Evolutionary conservation across 108 stramenopile species (phyloP).

Genomic region (Stephanodiscus triporus): DNA sequence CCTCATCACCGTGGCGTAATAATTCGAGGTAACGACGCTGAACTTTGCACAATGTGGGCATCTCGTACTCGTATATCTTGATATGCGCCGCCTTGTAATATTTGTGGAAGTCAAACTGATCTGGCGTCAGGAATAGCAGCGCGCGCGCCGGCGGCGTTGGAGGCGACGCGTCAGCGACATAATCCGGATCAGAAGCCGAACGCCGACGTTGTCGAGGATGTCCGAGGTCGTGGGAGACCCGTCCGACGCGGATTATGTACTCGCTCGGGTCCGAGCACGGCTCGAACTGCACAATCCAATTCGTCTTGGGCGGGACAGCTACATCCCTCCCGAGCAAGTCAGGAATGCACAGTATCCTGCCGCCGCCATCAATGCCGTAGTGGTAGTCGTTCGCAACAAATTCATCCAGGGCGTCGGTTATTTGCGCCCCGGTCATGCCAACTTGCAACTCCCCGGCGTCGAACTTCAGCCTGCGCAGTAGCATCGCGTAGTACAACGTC

Average conservation of each 20-base stretch:
- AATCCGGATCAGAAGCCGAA: background rate
- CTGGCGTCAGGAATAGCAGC: slow-evolving; percentile 38
- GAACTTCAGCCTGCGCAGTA: slow-evolving; percentile 34
- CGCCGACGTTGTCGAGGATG: background rate
- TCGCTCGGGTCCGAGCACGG: slow-evolving; percentile 34
- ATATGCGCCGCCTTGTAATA: slow-evolving; percentile 39
- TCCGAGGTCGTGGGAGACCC: slow-evolving; percentile 4
- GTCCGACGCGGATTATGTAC: slow-evolving; percentile 37
- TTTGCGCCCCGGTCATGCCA: slow-evolving; percentile 17
- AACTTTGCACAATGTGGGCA: slow-evolving; percentile 31
- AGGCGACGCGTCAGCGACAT: background rate
- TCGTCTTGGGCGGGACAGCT: slow-evolving; percentile 16
- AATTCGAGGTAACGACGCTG: slow-evolving; percentile 23
- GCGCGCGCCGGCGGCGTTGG: background rate
- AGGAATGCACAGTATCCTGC: slow-evolving; percentile 27
- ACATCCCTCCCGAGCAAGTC: slow-evolving; percentile 31
- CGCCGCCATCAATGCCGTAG: background rate
- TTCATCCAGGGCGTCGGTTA: slow-evolving; percentile 16
- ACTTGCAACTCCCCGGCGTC: slow-evolving; percentile 19
- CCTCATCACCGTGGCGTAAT: slow-evolving; percentile 17
- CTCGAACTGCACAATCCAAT: slow-evolving; percentile 47
- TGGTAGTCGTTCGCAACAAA: slow-evolving; percentile 1
- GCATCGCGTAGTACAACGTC: slow-evolving; percentile 23
- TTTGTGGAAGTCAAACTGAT: slow-evolving; percentile 26
- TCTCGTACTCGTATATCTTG: slow-evolving; percentile 39